A percentile compares a stretch with the other conserved stretches of the same genome.
These are phyloP conservation scores for Tilletiopsis washingtonensis DNA, from an alignment of 1,284 basidiomycete genomes.

Conservation along the genomic window DNA sequence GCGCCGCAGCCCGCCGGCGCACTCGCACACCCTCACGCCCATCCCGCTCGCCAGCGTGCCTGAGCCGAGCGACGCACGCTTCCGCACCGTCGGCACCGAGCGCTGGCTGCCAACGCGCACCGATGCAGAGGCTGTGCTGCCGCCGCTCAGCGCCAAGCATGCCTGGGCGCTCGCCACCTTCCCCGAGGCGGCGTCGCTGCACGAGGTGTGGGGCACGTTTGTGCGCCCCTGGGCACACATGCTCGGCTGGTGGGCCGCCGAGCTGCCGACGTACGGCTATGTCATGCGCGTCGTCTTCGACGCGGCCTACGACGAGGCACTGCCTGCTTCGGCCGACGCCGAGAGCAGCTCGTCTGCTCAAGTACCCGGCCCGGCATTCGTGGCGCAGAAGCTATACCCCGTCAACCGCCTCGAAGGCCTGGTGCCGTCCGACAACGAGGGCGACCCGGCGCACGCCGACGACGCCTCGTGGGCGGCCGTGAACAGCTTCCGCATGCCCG, in stretches of 20 bases:
- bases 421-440: not conserved
- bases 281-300: constrained; percentile 3
- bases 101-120: not conserved
- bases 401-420: constrained; percentile 3
- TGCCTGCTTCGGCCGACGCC: not conserved
- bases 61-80: not conserved
- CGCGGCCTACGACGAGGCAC: not conserved
- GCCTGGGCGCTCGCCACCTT: not conserved
- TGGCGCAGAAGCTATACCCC: constrained; percentile 1
- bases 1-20: not conserved
- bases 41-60: not conserved
- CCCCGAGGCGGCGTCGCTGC: not conserved
- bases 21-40: not conserved
- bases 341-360: too few relatives aligned
- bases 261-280: not conserved
- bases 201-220: constrained; percentile 2
- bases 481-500: not conserved
- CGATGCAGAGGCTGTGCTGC: not conserved
- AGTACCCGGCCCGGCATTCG: constrained; percentile 2
- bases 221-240: not conserved
- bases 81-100: not conserved
- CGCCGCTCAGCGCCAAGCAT: too few relatives aligned
- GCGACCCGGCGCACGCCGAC: not conserved
- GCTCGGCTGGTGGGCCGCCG: constrained; percentile 5
- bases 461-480: not conserved